Evolutionary conservation across 768 basidiomycete species (phyloP), one percentile per base, ranked within the genome.

Genomic region (Fistulinella prunicolor): DNA sequence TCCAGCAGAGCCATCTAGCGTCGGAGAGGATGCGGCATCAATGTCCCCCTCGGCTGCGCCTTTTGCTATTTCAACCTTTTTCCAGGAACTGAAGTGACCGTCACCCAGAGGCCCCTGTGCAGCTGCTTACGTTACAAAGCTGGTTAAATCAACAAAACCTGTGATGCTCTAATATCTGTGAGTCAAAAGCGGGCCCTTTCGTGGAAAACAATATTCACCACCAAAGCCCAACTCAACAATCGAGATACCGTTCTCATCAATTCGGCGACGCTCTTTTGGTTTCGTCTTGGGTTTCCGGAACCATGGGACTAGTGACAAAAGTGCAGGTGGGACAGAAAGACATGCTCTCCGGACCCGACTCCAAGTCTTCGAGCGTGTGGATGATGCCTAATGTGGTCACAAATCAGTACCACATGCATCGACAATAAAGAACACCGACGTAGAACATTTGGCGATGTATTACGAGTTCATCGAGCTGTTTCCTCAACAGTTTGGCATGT

Each of bases 381-480:
- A 30, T 20, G 51, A 55, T 43, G 55, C 57, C 63, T 65, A n/a
- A 38, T 0, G 14, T n/a, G 14, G 4, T 43, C 36, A 38, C 13
- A 17, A 19, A 29, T 57, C 21, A 54, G 47, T 21, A 17, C n/a
- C 2, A 37, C 8, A 16, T 17, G 13, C 36, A 24, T 17, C 21
- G 12, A 36, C n/a, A 38, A 39, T 9, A 22, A 46, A 52, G n/a
- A 60, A 70, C 17, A 53, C 60, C 1, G 14, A 88, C 89, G 57
- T 81, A 66, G 47, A 80, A 81, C 6, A 75, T 60, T 44, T 73
- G 75, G 26, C 81, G 71, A 66, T 93, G 91, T 50, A 83, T 81
- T 32, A 72, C 74, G 8, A 96, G 78, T 59, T 92, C 89, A 9
- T 76, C 65, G 16, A 95, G 75, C 61, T 97, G 94, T 35, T 73